These are phyloP conservation scores for Melanomma pulvis-pyrius DNA, from an alignment of 495 filamentous ascomycete species.

Conservation along the genomic window DNA sequence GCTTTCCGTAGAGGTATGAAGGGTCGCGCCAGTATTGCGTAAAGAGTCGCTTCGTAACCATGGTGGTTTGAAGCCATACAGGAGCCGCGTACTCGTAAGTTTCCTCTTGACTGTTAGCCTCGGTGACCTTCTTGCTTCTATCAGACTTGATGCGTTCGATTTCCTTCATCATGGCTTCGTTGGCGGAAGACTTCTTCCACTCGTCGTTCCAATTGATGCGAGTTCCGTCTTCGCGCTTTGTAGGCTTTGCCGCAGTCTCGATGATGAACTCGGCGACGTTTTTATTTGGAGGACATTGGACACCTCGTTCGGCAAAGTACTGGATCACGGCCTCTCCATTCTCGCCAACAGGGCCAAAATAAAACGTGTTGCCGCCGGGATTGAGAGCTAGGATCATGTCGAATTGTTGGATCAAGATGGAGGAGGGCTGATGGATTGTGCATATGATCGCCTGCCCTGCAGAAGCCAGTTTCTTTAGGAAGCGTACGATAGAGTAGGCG, in stretches of 20 bases:
- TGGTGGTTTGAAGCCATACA: constrained; percentile 58
- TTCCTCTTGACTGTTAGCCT: constrained; percentile 35
- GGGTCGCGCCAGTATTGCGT: constrained; percentile 70
- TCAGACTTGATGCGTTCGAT: constrained; percentile 63
- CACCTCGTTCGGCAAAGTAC: constrained; percentile 67
- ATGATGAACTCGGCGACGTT: constrained; percentile 88
- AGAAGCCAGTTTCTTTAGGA: constrained; percentile 78
- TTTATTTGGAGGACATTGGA: constrained; percentile 62
- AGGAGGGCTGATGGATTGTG: constrained; percentile 80
- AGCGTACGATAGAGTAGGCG: constrained; percentile 78
- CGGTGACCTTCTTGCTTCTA: constrained; percentile 53
- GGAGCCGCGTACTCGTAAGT: constrained; percentile 68
- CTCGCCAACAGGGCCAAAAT: constrained; percentile 71
- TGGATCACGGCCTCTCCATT: constrained; percentile 64
- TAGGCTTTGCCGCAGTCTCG: constrained; percentile 71
- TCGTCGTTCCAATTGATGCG: constrained; percentile 70
- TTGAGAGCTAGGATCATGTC: constrained; percentile 75
- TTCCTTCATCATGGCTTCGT: constrained; percentile 56
- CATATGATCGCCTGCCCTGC: constrained; percentile 77
- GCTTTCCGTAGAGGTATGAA: constrained; percentile 74
- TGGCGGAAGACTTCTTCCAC: constrained; percentile 66
- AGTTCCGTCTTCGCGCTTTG: constrained; percentile 55
- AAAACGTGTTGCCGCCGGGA: constrained; percentile 71
- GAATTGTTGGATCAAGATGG: constrained; percentile 72
- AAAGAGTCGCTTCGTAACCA: constrained; percentile 69